Evolutionary conservation across 2,329 filamentous ascomycete species (phyloP).

Genomic region (Aspergillus ruber): DNA sequence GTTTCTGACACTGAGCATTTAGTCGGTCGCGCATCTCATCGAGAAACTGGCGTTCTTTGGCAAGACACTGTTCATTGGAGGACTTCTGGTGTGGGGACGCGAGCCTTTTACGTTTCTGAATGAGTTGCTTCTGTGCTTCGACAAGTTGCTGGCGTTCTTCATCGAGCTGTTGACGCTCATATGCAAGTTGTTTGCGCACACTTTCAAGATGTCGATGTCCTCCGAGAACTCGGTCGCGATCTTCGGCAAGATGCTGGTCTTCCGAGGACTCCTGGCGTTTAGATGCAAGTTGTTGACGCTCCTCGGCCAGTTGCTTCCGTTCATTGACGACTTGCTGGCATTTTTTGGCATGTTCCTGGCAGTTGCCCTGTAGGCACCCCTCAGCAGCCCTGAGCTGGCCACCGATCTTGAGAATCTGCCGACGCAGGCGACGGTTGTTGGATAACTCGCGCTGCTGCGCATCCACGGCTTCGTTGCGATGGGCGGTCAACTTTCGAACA

Average conservation of each 20-base stretch:
- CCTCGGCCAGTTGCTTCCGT: neutral
- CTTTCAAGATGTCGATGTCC: neutral
- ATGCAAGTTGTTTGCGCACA: neutral
- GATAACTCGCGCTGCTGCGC: neutral
- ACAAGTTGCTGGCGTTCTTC: neutral
- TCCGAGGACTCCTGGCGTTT: neutral
- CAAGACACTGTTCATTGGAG: too few species aligned
- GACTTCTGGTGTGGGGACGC: too few species aligned
- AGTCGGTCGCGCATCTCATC: neutral
- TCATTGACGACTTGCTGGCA: neutral
- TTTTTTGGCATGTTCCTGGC: slow-evolving; percentile 1
- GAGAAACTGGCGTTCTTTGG: too few species aligned
- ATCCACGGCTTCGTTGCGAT: neutral
- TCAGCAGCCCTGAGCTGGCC: neutral
- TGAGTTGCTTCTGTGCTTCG: neutral
- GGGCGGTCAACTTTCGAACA: neutral
- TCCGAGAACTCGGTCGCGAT: neutral
- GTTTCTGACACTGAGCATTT: neutral
- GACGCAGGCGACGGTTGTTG: slow-evolving; percentile 1
- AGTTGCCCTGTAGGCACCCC: neutral
- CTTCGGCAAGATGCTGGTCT: neutral
- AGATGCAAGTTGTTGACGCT: neutral
- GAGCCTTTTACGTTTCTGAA: too few species aligned
- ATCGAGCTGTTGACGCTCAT: neutral
- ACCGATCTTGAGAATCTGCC: slow-evolving; percentile 3